Evolutionary conservation across 495 filamentous ascomycete genomes (phyloP).

Genomic region (Extremus antarcticus): DNA sequence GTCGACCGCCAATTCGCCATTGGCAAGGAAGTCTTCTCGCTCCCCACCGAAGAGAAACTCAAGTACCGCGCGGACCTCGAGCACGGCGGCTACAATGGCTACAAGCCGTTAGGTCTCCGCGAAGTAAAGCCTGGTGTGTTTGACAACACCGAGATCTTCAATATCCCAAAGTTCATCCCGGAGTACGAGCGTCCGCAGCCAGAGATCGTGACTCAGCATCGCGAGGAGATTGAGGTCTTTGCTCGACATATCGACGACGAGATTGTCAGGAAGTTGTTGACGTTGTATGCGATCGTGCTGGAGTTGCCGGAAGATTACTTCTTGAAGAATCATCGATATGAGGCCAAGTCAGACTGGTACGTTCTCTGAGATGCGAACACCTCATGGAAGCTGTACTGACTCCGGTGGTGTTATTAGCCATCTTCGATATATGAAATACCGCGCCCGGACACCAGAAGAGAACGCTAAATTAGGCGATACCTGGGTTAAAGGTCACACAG

Average conservation of each 20-base stretch:
- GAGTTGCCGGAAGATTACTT: conserved; percentile 44
- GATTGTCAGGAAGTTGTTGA: conserved; percentile 35
- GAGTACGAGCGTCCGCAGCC: background rate
- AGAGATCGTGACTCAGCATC: conserved; percentile 5
- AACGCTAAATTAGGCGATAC: conserved; percentile 32
- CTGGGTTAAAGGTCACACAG: conserved; percentile 40
- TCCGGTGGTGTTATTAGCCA: no score
- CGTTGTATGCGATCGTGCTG: conserved; percentile 38
- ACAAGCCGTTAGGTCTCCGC: background rate
- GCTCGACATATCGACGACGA: conserved; percentile 34
- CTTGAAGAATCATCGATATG: conserved; percentile 38
- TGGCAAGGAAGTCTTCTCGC: conserved; percentile 42
- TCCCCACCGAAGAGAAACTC: conserved; percentile 26
- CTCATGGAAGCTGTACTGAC: no score
- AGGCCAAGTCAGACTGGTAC: conserved; percentile 29
- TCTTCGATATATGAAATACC: conserved; percentile 45
- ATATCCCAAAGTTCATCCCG: conserved; percentile 8
- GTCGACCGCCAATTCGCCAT: conserved; percentile 47
- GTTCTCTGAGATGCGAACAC: no score
- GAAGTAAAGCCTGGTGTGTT: background rate
- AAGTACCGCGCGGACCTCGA: conserved; percentile 14
- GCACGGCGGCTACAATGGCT: conserved; percentile 16
- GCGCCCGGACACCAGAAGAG: conserved; percentile 34
- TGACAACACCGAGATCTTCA: conserved; percentile 4
- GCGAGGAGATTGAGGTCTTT: conserved; percentile 37